phyloP scores from a whole-genome alignment of 73 alveolate species.

The Paramecium biaurelia region DNA sequence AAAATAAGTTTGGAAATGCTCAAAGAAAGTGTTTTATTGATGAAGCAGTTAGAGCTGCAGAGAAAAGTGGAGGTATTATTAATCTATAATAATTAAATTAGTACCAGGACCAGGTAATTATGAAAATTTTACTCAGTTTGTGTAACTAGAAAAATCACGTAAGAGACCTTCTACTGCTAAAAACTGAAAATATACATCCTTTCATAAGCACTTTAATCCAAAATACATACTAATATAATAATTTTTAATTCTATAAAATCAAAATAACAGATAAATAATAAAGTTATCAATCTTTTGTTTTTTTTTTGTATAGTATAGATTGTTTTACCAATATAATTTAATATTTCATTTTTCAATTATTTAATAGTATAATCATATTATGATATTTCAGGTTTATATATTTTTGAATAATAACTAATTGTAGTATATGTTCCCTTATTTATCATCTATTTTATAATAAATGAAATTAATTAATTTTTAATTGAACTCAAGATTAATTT shows the following conservation, averaged over 20 bases:
- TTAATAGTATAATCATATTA: too few relatives aligned
- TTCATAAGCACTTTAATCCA: background rate
- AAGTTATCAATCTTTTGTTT: background rate
- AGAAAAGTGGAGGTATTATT: background rate
- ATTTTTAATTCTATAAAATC: background rate
- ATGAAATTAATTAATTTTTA: too few relatives aligned
- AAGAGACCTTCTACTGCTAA: background rate
- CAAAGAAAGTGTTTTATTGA: slow-evolving; percentile 18
- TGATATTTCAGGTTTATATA: background rate
- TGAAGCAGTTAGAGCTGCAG: slow-evolving; percentile 13
- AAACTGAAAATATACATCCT: background rate
- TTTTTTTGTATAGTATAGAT: background rate
- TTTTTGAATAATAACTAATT: too few relatives aligned
- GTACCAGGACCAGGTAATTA: slow-evolving; percentile 48
- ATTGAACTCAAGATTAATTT: background rate
- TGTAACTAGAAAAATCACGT: background rate
- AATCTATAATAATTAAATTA: background rate
- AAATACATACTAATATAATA: background rate
- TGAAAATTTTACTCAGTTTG: background rate
- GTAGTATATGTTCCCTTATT: too few relatives aligned
- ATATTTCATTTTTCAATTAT: too few relatives aligned
- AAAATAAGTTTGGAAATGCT: background rate
- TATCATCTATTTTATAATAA: too few relatives aligned
- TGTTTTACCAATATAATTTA: background rate
- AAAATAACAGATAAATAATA: background rate